These are phyloP conservation scores for Davidsoniella neocaledoniae DNA, from an alignment of 2,329 filamentous ascomycete species.

Conservation along the genomic window DNA sequence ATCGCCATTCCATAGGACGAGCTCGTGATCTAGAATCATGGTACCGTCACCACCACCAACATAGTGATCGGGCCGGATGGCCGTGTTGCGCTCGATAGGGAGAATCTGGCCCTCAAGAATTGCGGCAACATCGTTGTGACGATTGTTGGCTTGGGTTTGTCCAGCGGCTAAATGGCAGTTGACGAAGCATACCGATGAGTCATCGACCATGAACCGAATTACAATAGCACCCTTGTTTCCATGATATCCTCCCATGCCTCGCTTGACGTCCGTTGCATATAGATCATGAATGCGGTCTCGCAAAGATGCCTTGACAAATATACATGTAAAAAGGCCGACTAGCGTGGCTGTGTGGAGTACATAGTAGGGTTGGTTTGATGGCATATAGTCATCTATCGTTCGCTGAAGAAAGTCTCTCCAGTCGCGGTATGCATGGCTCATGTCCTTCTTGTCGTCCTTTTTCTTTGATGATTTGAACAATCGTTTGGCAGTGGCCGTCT, in stretches of 20 bases:
- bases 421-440: conserved; percentile 93
- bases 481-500: conserved; percentile 83
- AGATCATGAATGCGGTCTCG: conserved; percentile 62
- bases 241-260: conserved; percentile 86
- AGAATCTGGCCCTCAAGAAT: conserved; percentile 70
- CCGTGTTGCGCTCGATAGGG: conserved; percentile 52
- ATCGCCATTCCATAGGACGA: conserved; percentile 92
- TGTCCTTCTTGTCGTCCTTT: conserved; percentile 68
- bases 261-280: conserved; percentile 71
- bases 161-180: conserved; percentile 96
- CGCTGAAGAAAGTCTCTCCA: conserved; percentile 84
- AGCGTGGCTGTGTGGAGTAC: conserved; percentile 74
- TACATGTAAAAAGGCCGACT: conserved; percentile 87
- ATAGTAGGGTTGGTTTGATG: conserved; percentile 59
- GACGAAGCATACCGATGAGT: conserved; percentile 87
- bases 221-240: conserved; percentile 93
- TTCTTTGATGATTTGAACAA: conserved; percentile 56
- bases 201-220: conserved; percentile 82
- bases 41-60: conserved; percentile 85
- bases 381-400: conserved; percentile 69
- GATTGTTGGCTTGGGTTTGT: conserved; percentile 73
- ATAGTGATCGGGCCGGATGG: conserved; percentile 57
- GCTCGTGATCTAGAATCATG: conserved; percentile 91
- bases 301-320: conserved; percentile 76
- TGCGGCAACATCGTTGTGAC: conserved; percentile 80